Evolutionary conservation across 2,329 filamentous ascomycete species (phyloP).

Genomic region (Leptographium wingfieldii): DNA sequence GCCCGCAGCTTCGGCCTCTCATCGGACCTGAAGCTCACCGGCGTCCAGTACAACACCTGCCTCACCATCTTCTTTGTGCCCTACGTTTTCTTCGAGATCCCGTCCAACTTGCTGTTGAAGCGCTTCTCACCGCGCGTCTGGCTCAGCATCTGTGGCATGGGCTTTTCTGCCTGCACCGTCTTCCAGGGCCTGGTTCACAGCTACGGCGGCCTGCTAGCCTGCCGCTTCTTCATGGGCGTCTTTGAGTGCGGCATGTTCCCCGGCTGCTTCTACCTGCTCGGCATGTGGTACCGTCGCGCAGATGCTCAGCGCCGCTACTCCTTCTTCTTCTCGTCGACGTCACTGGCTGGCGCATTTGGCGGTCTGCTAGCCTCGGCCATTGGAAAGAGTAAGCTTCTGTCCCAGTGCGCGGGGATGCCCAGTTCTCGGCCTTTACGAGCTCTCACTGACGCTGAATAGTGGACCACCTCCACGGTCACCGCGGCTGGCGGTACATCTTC

Average conservation of each 20-base stretch:
- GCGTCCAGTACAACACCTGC: constrained; percentile 50
- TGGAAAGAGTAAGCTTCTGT: constrained; percentile 47
- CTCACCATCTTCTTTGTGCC: constrained; percentile 74
- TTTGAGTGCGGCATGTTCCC: constrained; percentile 58
- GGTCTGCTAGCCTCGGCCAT: constrained; percentile 77
- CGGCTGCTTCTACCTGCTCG: constrained; percentile 60
- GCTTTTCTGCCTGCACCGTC: constrained; percentile 31
- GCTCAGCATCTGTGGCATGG: constrained; percentile 72
- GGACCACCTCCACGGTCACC: constrained; percentile 54
- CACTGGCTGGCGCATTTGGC: constrained; percentile 71
- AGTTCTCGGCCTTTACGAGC: background rate
- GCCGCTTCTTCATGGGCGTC: constrained; percentile 26
- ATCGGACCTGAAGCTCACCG: constrained; percentile 47
- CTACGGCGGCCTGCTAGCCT: constrained; percentile 21
- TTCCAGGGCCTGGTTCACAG: constrained; percentile 21
- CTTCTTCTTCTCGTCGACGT: constrained; percentile 83
- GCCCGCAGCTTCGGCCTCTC: constrained; percentile 54
- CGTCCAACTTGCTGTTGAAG: constrained; percentile 62
- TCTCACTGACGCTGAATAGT: constrained; percentile 24
- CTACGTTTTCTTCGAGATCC: constrained; percentile 61
- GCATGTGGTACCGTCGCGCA: constrained; percentile 79
- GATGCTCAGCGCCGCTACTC: constrained; percentile 88
- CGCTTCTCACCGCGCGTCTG: constrained; percentile 52
- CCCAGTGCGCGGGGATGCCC: background rate
- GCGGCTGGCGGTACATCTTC: constrained; percentile 73